Conservation (phyloP, 768 basidiomycete genomes). For the Trametes gibbosa region DNA sequence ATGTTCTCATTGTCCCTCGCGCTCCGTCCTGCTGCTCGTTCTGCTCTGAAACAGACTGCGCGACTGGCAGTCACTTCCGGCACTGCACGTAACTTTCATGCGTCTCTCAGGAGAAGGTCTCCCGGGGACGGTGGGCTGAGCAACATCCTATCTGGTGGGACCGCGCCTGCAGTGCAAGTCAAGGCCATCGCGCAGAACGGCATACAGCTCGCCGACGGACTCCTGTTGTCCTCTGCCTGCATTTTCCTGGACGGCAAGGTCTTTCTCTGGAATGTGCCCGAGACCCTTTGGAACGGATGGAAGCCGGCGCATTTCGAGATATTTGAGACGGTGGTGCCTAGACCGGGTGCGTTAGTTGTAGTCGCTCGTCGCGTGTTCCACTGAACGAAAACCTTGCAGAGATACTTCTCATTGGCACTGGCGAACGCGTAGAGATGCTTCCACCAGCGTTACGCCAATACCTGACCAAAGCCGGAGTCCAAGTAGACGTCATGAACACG, state of each 20-base stretch:
- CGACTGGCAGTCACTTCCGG: not conserved
- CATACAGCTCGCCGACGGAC: slow-evolving; percentile 73
- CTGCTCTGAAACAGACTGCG: slow-evolving; percentile 4
- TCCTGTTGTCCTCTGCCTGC: slow-evolving; percentile 71
- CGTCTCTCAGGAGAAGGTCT: not conserved
- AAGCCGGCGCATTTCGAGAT: slow-evolving; percentile 68
- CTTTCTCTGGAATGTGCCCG: slow-evolving; percentile 86
- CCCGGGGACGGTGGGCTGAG: slow-evolving; percentile 37
- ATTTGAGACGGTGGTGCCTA: slow-evolving; percentile 79
- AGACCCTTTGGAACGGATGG: slow-evolving; percentile 68
- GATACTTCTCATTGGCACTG: slow-evolving; percentile 88
- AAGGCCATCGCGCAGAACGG: slow-evolving; percentile 60
- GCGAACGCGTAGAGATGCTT: slow-evolving; percentile 63
- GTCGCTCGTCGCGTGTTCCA: not conserved
- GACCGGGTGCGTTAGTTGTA: slow-evolving; percentile 67
- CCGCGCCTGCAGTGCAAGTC: slow-evolving; percentile 70
- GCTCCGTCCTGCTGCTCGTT: slow-evolving; percentile 9
- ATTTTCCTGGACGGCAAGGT: slow-evolving; percentile 86
- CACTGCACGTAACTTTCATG: not conserved
- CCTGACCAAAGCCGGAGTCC: slow-evolving; percentile 75
- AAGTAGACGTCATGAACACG: slow-evolving; percentile 87
- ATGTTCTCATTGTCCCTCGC: slow-evolving; percentile 3
- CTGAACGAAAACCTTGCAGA: slow-evolving; percentile 45
- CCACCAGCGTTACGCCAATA: slow-evolving; percentile 66
- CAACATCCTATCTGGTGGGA: slow-evolving; percentile 72